Evolutionary conservation across 495 filamentous ascomycete species (phyloP), one percentile per base, ranked within the genome.

Genomic region (Hyaloscypha hepaticicola): DNA sequence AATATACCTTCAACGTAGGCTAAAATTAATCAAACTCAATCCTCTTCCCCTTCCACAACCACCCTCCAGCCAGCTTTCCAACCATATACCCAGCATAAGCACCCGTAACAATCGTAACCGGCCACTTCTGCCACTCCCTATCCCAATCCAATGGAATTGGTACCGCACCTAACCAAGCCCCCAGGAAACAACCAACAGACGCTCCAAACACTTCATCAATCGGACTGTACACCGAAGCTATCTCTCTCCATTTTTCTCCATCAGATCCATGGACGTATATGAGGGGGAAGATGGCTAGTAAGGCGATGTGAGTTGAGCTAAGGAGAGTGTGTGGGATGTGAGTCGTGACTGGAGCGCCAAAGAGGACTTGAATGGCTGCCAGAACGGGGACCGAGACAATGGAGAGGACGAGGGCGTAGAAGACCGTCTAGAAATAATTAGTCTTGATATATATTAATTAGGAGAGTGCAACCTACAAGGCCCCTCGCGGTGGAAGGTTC

Each of bases 121-220:
- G 95, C 88, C 92, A 99, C 73, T 89, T 91, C 82, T 99, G 95
- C 95, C 95, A 99, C 67, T 96, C 93, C 24, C 95, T 87, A 71
- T 80, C 91, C 92, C 93, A 97, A 74, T 97, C 95, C 66, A 99
- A 78, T 22, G 95, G 96, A 72, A 99, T 98, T 1, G 96, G 96
- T 34, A 97, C 87, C 12, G 90, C 90, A 4, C 89, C 89, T n/a
- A 90, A 65, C 89, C 89, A 92, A 45, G 83, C 85, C 5, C 89
- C 89, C 3, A 86, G 57, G n/a, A 87, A 70, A 12, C 78, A 81
- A 19, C 90, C 89, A 11, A 84, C 74, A 68, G 79, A 81, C 63
- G 79, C 93, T 67, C 90, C 92, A 79, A 81, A 85, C 0, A 82
- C 78, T 75, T 89, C 88, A 66, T 91, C 90, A 25, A 90, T 72